Percentiles rank a stretch among this genome's conserved stretches.
Evolutionary conservation across 2,329 filamentous ascomycete genomes (phyloP).

Genomic region (Cladosporium sp.): DNA sequence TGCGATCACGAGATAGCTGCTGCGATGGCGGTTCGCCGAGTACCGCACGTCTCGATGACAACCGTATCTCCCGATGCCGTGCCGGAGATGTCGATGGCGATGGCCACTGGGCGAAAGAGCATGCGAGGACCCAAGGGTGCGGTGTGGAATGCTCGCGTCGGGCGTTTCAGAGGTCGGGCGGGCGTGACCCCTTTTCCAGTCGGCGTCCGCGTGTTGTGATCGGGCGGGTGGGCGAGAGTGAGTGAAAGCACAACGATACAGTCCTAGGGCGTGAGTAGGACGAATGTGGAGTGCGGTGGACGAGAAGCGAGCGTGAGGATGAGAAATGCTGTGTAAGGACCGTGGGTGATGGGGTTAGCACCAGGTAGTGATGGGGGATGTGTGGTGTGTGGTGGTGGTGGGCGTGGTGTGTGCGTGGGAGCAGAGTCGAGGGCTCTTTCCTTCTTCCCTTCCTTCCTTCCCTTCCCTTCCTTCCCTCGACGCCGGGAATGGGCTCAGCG

Average conservation of each 20-base stretch:
- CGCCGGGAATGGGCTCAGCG: no score
- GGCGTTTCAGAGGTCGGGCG: conserved; percentile 9
- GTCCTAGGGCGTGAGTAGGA: background rate
- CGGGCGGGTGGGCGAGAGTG: background rate
- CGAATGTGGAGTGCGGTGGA: background rate
- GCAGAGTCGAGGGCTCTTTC: background rate
- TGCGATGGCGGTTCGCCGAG: background rate
- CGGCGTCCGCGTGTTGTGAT: background rate
- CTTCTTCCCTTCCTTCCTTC: no score
- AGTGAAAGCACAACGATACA: background rate
- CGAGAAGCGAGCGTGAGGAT: background rate
- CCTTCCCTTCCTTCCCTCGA: no score
- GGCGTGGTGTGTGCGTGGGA: background rate
- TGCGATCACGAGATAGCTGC: background rate
- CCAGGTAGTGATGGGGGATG: background rate
- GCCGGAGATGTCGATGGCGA: no score
- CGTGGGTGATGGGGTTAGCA: background rate
- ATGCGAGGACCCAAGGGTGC: background rate
- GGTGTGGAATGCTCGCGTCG: conserved; percentile 10
- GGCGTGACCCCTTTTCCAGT: conserved; percentile 9
- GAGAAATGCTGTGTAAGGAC: conserved; percentile 1
- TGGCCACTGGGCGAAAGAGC: conserved; percentile 3
- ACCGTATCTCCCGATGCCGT: background rate
- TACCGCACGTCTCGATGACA: conserved; percentile 2
- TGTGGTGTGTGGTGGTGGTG: background rate